Evolutionary conservation across 495 filamentous ascomycete species (phyloP), one percentile per base, ranked within the genome.

Genomic region (Aspergillus biplanus): DNA sequence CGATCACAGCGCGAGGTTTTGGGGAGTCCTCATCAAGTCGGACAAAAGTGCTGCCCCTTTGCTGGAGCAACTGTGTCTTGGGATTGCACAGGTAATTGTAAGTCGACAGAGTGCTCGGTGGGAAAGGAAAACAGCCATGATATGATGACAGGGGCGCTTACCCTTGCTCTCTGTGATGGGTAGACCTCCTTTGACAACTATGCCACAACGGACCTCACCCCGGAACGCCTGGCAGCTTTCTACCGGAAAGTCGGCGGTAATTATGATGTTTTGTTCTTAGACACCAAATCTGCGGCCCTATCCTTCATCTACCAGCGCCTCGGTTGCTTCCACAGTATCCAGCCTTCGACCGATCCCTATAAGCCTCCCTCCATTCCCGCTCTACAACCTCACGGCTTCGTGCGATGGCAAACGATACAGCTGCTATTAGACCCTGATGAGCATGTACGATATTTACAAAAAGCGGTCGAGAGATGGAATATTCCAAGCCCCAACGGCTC

Each of bases 391-490:
- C 86, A 85, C 65, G 95, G 95, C 31, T 99, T 97, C 71, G 88
- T 94, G 46, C 87, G 89, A 69, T 99, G 94, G 93, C 91, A 97
- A 81, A 90, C 91, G 3, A 92, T 99, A 15, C 92, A 98, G 76
- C 78, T 96, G 33, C 81, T 98, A 34, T 84, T 98, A 12, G 91
- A 89, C 57, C 95, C 96, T 3, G 88, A 92, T 64, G 91, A 94
- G 68, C 94, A 98, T 77, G 89, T 90, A 2, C 86, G 86, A 2
- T 93, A 92, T 65, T 71, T 99, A 7, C 93, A 93, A 67, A 88
- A 86, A 66, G 92, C 96, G 0, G 88, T 96, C 9, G 82, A 78
- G 37, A 79, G 89, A 46, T 97, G 92, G 82, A 84, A 85, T 55
- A 84, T 99, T 47, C 80, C 81, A 53, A 83, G 94, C 71, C 90